These are phyloP conservation scores for Noccaea caerulescens DNA, from an alignment of 345 rosid species.

Conservation along the genomic window DNA sequence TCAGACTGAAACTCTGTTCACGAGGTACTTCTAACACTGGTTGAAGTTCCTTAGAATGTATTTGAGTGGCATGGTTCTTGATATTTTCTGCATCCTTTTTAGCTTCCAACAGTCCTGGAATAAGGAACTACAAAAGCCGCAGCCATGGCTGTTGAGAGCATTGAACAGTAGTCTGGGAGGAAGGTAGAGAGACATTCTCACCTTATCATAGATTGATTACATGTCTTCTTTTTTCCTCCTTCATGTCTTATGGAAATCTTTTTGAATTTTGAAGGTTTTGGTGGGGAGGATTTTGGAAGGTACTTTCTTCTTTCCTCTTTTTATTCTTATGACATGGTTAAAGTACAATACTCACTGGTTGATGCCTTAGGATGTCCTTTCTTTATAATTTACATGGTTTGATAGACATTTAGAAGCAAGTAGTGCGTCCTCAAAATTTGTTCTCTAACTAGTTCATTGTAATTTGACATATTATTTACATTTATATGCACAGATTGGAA, in stretches of 20 bases:
- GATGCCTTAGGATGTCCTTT: slow-evolving; percentile 13
- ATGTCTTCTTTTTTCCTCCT: slow-evolving; percentile 10
- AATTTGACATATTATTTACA: neutral
- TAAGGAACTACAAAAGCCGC: slow-evolving; percentile 68
- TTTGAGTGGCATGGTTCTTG: slow-evolving; percentile 16
- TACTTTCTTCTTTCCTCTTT: slow-evolving; percentile 42
- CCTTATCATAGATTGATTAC: slow-evolving; percentile 7
- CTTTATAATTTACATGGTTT: slow-evolving; percentile 10
- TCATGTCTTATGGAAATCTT: slow-evolving; percentile 13
- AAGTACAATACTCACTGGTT: slow-evolving; percentile 18
- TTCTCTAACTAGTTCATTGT: neutral
- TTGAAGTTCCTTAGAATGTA: slow-evolving; percentile 24
- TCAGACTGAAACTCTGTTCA: slow-evolving; percentile 79
- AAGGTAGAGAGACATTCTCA: slow-evolving; percentile 54
- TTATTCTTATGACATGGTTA: slow-evolving; percentile 6
- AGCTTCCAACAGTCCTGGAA: slow-evolving; percentile 95
- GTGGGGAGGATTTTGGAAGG: slow-evolving; percentile 99
- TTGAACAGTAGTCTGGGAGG: slow-evolving; percentile 83
- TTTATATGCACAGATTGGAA: slow-evolving; percentile 45
- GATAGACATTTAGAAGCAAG: slow-evolving; percentile 14
- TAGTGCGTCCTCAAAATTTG: neutral
- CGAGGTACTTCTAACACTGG: slow-evolving; percentile 48
- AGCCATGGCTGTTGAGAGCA: slow-evolving; percentile 93
- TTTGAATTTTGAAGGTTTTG: slow-evolving; percentile 71
- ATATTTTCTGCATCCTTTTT: slow-evolving; percentile 41